Percentiles rank a stretch among this genome's conserved stretches.
These are phyloP conservation scores for Ceratocystis albifundus DNA, from an alignment of 2,329 filamentous ascomycete species.

Conservation along the genomic window DNA sequence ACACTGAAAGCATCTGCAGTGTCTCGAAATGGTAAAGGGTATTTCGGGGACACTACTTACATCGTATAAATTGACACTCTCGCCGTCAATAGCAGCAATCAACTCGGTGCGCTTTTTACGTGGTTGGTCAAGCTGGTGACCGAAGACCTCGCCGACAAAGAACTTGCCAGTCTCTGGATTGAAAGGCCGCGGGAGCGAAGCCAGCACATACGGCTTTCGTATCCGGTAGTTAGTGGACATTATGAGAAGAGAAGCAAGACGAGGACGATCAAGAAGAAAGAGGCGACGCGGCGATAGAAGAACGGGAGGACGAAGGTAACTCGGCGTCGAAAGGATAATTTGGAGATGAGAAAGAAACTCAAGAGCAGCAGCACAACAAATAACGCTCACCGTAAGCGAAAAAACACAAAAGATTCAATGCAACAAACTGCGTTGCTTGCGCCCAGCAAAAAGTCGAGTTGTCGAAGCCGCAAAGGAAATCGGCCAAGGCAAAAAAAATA, in stretches of 20 bases:
- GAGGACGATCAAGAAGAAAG: neutral
- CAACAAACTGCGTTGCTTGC: neutral
- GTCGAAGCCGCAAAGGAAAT: neutral
- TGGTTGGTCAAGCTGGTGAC: conserved; percentile 45
- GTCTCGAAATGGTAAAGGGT: too few species aligned
- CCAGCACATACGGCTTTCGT: conserved; percentile 53
- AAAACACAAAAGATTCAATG: neutral
- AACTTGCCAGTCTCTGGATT: conserved; percentile 39
- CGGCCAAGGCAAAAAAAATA: conserved; percentile 20
- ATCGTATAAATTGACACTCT: conserved; percentile 55
- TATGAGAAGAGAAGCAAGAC: conserved; percentile 21
- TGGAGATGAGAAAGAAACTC: neutral
- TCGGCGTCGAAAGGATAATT: neutral
- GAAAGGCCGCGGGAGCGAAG: conserved; percentile 47
- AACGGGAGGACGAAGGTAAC: neutral
- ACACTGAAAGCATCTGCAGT: neutral
- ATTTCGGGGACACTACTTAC: conserved; percentile 32
- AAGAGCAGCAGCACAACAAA: neutral
- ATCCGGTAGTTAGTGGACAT: conserved; percentile 52
- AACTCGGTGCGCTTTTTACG: conserved; percentile 54
- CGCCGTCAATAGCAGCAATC: conserved; percentile 52
- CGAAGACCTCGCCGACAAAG: conserved; percentile 50
- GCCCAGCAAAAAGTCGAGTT: neutral
- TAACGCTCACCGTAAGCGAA: neutral
- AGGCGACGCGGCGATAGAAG: neutral